Conservation (phyloP, 768 basidiomycete genomes). For the Jaapia argillacea region DNA sequence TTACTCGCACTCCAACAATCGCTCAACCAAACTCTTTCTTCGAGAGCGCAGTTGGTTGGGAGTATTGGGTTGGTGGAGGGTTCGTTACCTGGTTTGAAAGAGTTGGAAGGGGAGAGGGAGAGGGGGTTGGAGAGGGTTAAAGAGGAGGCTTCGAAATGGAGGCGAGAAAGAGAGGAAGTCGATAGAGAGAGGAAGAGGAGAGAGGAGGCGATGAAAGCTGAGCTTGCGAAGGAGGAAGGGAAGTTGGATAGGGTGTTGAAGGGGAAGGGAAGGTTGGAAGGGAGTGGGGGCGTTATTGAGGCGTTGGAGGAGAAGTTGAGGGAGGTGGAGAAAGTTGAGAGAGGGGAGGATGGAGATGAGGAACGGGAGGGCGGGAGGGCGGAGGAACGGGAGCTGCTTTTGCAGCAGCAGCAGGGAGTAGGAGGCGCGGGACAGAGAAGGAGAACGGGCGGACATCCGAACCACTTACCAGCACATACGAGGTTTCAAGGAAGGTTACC, state of each 20-base stretch:
- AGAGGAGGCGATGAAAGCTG: slow-evolving; percentile 44
- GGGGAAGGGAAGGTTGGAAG: slow-evolving; percentile 65
- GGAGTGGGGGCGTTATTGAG: slow-evolving; percentile 39
- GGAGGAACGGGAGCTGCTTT: neutral
- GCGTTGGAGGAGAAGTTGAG: slow-evolving; percentile 62
- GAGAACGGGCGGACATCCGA: too few relatives aligned
- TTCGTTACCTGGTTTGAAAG: slow-evolving; percentile 27
- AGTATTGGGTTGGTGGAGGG: slow-evolving; percentile 26
- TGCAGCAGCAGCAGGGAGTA: too few relatives aligned
- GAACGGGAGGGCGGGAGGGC: neutral
- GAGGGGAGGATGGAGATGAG: slow-evolving; percentile 7
- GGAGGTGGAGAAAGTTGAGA: slow-evolving; percentile 25
- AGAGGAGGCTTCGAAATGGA: slow-evolving; percentile 33
- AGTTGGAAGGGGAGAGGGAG: slow-evolving; percentile 34
- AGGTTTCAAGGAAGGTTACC: neutral
- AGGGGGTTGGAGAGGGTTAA: slow-evolving; percentile 31
- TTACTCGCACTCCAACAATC: slow-evolving; percentile 84
- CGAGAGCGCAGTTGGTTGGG: slow-evolving; percentile 35
- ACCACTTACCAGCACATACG: neutral
- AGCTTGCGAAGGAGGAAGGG: slow-evolving; percentile 43
- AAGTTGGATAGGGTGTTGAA: slow-evolving; percentile 57
- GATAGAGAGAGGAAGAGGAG: slow-evolving; percentile 43
- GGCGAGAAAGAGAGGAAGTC: slow-evolving; percentile 34
- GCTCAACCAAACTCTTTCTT: slow-evolving; percentile 56
- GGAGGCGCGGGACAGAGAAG: too few relatives aligned